A percentile compares a stretch with the other conserved stretches of the same genome.
These are phyloP conservation scores for Prunus yedoensis DNA, from an alignment of 331 rosid genomes.

Conservation along the genomic window DNA sequence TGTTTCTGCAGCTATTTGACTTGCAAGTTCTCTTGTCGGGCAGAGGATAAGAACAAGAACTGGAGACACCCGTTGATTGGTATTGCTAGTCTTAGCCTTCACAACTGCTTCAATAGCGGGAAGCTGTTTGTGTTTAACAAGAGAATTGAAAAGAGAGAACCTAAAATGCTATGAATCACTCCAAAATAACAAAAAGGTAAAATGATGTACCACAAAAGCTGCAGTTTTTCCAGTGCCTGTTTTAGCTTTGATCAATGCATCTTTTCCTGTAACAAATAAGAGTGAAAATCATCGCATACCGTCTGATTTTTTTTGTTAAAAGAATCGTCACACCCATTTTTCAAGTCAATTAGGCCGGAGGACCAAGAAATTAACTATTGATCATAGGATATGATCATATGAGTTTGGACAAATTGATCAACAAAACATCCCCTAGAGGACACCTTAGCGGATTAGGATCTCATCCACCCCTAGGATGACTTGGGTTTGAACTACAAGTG, in stretches of 20 bases:
- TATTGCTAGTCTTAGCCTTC: slow-evolving; percentile 54
- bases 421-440: neutral
- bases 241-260: slow-evolving; percentile 87
- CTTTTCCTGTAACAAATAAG: slow-evolving; percentile 56
- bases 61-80: slow-evolving; percentile 60
- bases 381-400: neutral
- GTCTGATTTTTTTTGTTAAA: neutral
- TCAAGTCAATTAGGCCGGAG: neutral
- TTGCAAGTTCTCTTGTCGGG: slow-evolving; percentile 95
- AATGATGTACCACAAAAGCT: slow-evolving; percentile 74
- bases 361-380: neutral
- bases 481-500: neutral
- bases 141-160: slow-evolving; percentile 16
- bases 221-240: slow-evolving; percentile 93
- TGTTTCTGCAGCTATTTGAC: slow-evolving; percentile 87
- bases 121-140: slow-evolving; percentile 84
- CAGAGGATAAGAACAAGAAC: slow-evolving; percentile 78
- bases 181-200: slow-evolving; percentile 23
- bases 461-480: neutral
- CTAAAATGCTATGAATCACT: slow-evolving; percentile 19
- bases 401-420: neutral
- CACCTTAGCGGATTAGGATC: neutral
- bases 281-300: slow-evolving; percentile 17
- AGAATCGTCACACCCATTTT: neutral
- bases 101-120: slow-evolving; percentile 99